A percentile compares a stretch with the other conserved stretches of the same genome.
Evolutionary conservation across 1,139 yeast species (phyloP).

Genomic region (Hemisphaericaspora xylofermentans): DNA sequence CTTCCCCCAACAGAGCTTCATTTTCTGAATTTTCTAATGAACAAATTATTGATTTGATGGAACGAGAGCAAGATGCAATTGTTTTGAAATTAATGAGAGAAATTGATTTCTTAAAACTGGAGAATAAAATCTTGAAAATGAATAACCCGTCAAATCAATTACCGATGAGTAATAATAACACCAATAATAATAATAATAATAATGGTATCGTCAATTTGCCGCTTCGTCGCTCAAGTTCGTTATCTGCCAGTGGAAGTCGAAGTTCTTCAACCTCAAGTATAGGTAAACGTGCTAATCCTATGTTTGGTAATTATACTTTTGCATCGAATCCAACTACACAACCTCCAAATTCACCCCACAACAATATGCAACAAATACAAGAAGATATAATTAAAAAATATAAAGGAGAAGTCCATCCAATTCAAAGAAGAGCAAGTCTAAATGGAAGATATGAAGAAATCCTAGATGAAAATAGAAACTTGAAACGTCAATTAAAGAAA

Average conservation of each 20-base stretch:
- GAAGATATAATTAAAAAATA: constrained; percentile 11
- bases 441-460: constrained; percentile 13
- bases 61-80: constrained; percentile 67
- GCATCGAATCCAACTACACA: constrained; percentile 1
- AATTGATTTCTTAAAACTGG: constrained; percentile 51
- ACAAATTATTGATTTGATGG: constrained; percentile 61
- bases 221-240: constrained; percentile 14
- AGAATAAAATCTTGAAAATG: constrained; percentile 37
- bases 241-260: constrained; percentile 10
- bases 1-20: constrained; percentile 7
- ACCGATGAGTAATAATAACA: constrained; percentile 1
- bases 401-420: constrained; percentile 7
- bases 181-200: constrained; percentile 1
- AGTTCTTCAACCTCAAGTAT: constrained; percentile 6
- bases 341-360: not conserved
- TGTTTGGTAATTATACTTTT: constrained; percentile 8
- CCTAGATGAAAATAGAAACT: constrained; percentile 13
- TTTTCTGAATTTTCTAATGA: constrained; percentile 28
- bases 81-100: constrained; percentile 59
- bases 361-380: constrained; percentile 1
- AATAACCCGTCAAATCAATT: constrained; percentile 5
- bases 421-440: constrained; percentile 9
- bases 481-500: constrained; percentile 13
- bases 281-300: constrained; percentile 2
- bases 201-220: constrained; percentile 5